phyloP scores from a whole-genome alignment of 768 basidiomycete genomes.

The Trametes gibbosa region DNA sequence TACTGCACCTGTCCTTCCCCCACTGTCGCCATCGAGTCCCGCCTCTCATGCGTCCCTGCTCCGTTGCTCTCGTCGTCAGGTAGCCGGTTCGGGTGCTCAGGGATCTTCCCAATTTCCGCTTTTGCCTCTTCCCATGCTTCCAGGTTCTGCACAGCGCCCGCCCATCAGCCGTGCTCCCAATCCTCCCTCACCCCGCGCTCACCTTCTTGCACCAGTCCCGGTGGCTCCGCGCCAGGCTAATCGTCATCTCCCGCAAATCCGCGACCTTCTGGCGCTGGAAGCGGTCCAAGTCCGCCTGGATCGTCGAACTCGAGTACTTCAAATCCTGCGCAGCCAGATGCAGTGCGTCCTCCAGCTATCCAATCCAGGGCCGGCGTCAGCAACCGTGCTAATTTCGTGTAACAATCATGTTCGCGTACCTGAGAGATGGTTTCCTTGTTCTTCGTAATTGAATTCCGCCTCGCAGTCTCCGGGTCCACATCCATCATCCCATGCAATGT shows the following conservation, averaged over 20 bases:
- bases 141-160: slow-evolving; percentile 62
- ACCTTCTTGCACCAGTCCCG: slow-evolving; percentile 98
- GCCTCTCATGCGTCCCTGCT: slow-evolving; percentile 41
- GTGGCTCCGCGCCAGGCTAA: slow-evolving; percentile 86
- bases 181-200: neutral
- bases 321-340: slow-evolving; percentile 91
- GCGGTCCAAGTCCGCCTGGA: slow-evolving; percentile 95
- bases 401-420: slow-evolving; percentile 41
- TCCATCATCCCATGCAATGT: slow-evolving; percentile 99
- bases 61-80: slow-evolving; percentile 40
- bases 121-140: slow-evolving; percentile 98
- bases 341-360: slow-evolving; percentile 90
- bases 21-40: slow-evolving; percentile 70
- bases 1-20: slow-evolving; percentile 55
- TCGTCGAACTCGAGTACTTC: slow-evolving; percentile 93
- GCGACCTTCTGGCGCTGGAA: slow-evolving; percentile 99
- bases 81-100: slow-evolving; percentile 80
- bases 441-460: slow-evolving; percentile 91
- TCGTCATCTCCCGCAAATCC: slow-evolving; percentile 90
- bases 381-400: neutral
- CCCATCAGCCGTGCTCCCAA: neutral
- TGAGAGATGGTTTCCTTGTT: slow-evolving; percentile 94
- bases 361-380: slow-evolving; percentile 1
- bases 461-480: slow-evolving; percentile 93
- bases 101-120: slow-evolving; percentile 86